phyloP scores from a whole-genome alignment of 306 rosid species.

The Quercus dentata region DNA sequence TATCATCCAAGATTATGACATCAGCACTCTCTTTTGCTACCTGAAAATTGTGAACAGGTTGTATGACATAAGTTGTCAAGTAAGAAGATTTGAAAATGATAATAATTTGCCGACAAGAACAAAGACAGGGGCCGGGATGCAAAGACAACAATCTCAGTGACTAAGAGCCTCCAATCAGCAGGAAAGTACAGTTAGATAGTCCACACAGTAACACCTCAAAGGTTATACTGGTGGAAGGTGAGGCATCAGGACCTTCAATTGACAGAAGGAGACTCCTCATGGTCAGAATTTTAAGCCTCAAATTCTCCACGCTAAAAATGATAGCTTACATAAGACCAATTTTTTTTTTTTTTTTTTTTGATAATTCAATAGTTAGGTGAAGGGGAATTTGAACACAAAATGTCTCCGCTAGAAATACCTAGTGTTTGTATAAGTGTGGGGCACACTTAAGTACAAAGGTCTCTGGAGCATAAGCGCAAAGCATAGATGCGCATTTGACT shows the following conservation, averaged over 20 bases:
- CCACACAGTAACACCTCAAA: background rate
- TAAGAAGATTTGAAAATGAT: background rate
- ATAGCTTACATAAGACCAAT: background rate
- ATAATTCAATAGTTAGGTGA: too few species aligned
- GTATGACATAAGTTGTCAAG: slow-evolving; percentile 8
- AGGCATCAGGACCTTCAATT: background rate
- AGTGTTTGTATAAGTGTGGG: too few species aligned
- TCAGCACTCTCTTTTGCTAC: slow-evolving; percentile 99
- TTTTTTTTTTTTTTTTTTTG: too few species aligned
- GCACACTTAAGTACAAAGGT: too few species aligned
- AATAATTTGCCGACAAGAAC: slow-evolving; percentile 7
- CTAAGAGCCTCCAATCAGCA: background rate
- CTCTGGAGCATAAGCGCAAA: fast-evolving
- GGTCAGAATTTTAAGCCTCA: background rate
- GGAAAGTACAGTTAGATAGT: background rate
- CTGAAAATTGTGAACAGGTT: slow-evolving; percentile 42
- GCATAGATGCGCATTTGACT: too few species aligned
- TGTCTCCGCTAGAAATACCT: too few species aligned
- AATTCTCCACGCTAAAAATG: background rate
- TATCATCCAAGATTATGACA: slow-evolving; percentile 89
- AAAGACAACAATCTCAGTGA: background rate
- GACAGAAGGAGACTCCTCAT: background rate
- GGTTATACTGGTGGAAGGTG: background rate
- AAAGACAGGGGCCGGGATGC: background rate
- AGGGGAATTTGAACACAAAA: fast-evolving